Evolutionary conservation across 306 rosid genomes (phyloP).

Genomic region (Cucumis sativus): Cucumber_9930_V3 NC_026656.2:10975001-10975500

Average conservation of each 20-base stretch:
- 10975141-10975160: conserved; percentile 73
- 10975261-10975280: neutral
- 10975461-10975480: neutral
- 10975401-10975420: neutral
- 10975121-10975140: conserved; percentile 76
- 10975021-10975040: conserved; percentile 92
- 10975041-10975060: conserved; percentile 98
- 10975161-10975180: conserved; percentile 22
- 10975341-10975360: neutral
- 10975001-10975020: conserved; percentile 88
- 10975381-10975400: neutral
- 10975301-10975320: neutral
- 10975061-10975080: conserved; percentile 63
- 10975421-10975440: neutral
- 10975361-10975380: neutral
- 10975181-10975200: neutral
- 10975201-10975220: neutral
- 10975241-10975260: neutral
- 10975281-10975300: neutral
- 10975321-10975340: neutral
- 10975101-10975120: conserved; percentile 75
- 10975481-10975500: neutral
- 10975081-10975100: conserved; percentile 94
- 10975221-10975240: neutral
- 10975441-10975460: neutral